Evolutionary conservation across 305 asterid species (phyloP).

Genomic region (Solanum hybrid): DNA sequence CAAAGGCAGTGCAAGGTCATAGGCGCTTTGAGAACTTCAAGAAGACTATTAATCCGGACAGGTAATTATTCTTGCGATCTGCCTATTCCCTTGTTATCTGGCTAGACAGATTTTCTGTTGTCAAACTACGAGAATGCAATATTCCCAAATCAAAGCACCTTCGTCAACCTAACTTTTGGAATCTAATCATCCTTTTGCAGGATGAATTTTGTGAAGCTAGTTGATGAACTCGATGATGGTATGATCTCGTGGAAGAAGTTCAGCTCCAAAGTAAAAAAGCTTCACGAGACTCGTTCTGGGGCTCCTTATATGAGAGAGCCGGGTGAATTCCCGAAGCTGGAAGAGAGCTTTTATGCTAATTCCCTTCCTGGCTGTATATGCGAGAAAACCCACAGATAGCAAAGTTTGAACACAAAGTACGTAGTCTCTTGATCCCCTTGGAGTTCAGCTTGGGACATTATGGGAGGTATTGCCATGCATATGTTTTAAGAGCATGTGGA

Average conservation of each 20-base stretch:
- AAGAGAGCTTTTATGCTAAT: slow-evolving; percentile 93
- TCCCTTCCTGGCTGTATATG: slow-evolving; percentile 92
- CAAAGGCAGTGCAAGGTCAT: slow-evolving; percentile 99
- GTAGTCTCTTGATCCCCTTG: neutral
- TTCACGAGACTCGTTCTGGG: slow-evolving; percentile 63
- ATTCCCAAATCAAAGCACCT: neutral
- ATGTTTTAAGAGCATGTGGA: neutral
- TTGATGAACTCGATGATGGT: slow-evolving; percentile 68
- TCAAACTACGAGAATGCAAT: neutral
- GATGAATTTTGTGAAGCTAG: slow-evolving; percentile 70
- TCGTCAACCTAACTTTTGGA: neutral
- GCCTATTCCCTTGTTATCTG: neutral
- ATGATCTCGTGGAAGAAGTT: slow-evolving; percentile 72
- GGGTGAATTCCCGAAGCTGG: slow-evolving; percentile 85
- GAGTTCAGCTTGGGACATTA: neutral
- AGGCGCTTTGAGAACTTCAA: slow-evolving; percentile 84
- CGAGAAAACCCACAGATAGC: slow-evolving; percentile 36
- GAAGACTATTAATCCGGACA: slow-evolving; percentile 86
- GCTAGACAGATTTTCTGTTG: neutral
- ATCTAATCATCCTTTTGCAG: slow-evolving; percentile 28
- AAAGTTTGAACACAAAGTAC: neutral
- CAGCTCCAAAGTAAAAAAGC: slow-evolving; percentile 60
- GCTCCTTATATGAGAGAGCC: slow-evolving; percentile 79
- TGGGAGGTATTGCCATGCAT: slow-evolving; percentile 1
- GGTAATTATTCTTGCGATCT: slow-evolving; percentile 24